phyloP scores from a whole-genome alignment of 495 filamentous ascomycete genomes.

The Cudoniella acicularis region DNA sequence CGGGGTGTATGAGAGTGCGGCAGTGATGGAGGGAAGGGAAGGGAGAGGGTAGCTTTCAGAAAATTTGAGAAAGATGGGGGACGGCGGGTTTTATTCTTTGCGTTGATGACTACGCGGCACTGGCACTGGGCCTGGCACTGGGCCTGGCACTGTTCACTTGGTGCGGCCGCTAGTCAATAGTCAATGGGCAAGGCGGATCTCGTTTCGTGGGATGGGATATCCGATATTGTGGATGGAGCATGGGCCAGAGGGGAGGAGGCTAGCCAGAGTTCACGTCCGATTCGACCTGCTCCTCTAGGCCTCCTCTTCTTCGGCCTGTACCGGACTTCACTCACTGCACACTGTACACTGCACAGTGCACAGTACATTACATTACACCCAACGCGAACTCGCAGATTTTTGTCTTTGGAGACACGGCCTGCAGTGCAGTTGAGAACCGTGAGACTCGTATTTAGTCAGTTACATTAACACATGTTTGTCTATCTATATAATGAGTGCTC shows the following conservation, averaged over 20 bases:
- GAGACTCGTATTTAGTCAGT: too few species aligned
- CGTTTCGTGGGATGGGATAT: neutral
- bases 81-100: slow-evolving; percentile 8
- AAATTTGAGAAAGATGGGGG: slow-evolving; percentile 2
- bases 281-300: neutral
- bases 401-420: too few species aligned
- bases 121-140: neutral
- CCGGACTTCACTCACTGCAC: neutral
- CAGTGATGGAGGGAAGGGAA: neutral
- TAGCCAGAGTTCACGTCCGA: neutral
- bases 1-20: neutral
- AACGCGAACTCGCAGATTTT: too few species aligned
- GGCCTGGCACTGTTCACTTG: too few species aligned
- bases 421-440: too few species aligned
- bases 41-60: neutral
- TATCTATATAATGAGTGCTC: too few species aligned
- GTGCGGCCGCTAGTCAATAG: too few species aligned
- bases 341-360: too few species aligned
- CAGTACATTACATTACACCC: too few species aligned
- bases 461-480: too few species aligned
- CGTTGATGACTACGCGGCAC: neutral
- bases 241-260: neutral
- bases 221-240: neutral
- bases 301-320: neutral
- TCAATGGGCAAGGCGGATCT: too few species aligned